Percentiles rank a stretch among this genome's conserved stretches.
Evolutionary conservation across 306 rosid genomes (phyloP).

Genomic region (Casuarina cunninghamiana): DNA sequence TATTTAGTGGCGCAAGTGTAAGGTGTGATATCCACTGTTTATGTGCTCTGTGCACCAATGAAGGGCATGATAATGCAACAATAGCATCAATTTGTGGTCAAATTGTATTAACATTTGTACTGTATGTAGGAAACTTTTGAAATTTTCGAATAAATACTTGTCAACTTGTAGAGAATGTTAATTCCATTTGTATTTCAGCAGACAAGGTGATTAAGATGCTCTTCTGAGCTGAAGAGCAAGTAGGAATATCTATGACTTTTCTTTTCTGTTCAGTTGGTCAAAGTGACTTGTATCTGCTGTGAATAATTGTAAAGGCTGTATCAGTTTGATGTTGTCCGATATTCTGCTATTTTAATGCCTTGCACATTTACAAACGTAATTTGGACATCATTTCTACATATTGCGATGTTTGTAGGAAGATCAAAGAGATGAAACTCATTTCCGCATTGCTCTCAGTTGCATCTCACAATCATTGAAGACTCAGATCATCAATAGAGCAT

Average conservation of each 20-base stretch:
- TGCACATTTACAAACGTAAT: not conserved
- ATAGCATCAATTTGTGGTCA: not conserved
- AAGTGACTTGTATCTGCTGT: not conserved
- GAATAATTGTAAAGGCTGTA: not conserved
- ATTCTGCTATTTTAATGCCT: slow-evolving; percentile 6
- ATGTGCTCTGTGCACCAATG: not conserved
- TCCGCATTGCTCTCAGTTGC: slow-evolving; percentile 67
- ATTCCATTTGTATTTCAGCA: not conserved
- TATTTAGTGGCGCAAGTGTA: not conserved
- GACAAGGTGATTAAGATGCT: not conserved
- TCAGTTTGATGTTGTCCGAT: not conserved
- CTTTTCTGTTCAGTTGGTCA: not conserved
- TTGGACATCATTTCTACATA: slow-evolving; percentile 6
- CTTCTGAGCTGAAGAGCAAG: not conserved
- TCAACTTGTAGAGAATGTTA: not conserved
- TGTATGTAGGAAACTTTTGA: not conserved
- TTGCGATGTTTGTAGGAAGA: slow-evolving; percentile 40
- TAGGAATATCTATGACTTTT: not conserved
- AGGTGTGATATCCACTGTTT: not conserved
- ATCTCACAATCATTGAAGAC: slow-evolving; percentile 64
- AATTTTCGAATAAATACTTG: not conserved
- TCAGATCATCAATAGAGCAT: slow-evolving; percentile 68
- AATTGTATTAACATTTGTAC: not conserved
- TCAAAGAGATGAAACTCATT: slow-evolving; percentile 53
- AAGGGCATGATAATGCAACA: not conserved